Percentiles rank a stretch among this genome's conserved stretches.
phyloP scores from a whole-genome alignment of 306 rosid genomes.

The Quercus agrifolia region DNA sequence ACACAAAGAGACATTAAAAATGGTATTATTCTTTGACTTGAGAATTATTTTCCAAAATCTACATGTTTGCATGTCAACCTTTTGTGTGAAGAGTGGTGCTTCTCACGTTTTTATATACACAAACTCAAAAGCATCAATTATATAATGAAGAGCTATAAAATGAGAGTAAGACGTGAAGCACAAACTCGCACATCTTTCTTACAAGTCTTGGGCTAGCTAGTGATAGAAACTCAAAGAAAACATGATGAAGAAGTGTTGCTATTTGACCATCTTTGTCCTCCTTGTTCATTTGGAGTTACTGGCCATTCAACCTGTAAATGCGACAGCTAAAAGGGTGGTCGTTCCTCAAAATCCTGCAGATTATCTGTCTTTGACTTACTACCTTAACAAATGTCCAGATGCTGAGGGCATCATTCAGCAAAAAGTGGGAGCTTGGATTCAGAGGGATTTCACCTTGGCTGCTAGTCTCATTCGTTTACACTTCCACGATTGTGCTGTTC shows the following conservation, averaged over 20 bases:
- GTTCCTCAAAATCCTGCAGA: constrained; percentile 25
- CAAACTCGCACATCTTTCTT: not conserved
- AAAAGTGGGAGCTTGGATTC: constrained; percentile 54
- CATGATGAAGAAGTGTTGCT: constrained; percentile 40
- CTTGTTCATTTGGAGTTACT: constrained; percentile 26
- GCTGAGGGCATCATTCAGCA: constrained; percentile 71
- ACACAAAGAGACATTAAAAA: not conserved
- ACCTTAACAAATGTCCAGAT: constrained; percentile 46
- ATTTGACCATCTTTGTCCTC: constrained; percentile 23
- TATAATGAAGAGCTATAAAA: not conserved
- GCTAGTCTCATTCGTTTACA: constrained; percentile 73
- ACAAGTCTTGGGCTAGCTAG: not conserved
- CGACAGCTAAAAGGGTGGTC: not conserved
- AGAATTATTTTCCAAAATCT: constrained; percentile 6
- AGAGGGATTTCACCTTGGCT: constrained; percentile 65
- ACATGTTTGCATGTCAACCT: constrained; percentile 44
- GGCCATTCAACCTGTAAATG: not conserved
- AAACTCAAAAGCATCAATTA: not conserved
- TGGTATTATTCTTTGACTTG: not conserved
- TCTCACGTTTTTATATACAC: constrained; percentile 36
- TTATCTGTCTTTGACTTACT: constrained; percentile 46
- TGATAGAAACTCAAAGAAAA: constrained; percentile 9
- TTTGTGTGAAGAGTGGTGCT: constrained; percentile 27
- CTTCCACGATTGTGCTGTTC: constrained; percentile 76
- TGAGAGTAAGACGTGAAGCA: not conserved